These are phyloP conservation scores for Erysiphe pulchra DNA, from an alignment of 2,329 filamentous ascomycete genomes.

Conservation along the genomic window DNA sequence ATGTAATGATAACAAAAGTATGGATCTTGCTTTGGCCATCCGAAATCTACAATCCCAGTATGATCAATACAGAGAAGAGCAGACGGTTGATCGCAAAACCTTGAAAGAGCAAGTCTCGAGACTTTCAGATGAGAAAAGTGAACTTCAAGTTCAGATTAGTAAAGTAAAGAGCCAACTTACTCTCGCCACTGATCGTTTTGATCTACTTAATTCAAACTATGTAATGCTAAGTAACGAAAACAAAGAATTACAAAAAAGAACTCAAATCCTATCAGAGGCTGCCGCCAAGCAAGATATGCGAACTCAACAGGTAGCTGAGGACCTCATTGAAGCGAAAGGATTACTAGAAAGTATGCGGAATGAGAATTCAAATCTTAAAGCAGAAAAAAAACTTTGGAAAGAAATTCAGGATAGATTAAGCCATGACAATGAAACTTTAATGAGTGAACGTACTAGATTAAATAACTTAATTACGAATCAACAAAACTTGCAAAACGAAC, in stretches of 20 bases:
- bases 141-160: constrained; percentile 59
- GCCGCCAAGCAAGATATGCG: constrained; percentile 74
- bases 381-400: constrained; percentile 86
- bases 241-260: constrained; percentile 60
- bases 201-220: constrained; percentile 77
- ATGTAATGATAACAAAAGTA: constrained; percentile 25
- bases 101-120: constrained; percentile 66
- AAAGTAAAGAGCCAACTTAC: constrained; percentile 58
- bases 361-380: constrained; percentile 78
- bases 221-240: constrained; percentile 66
- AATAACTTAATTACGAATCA: constrained; percentile 64
- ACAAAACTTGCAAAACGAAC: constrained; percentile 77
- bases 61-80: constrained; percentile 70
- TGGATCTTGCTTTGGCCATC: constrained; percentile 51
- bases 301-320: constrained; percentile 78
- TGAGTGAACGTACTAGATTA: constrained; percentile 62
- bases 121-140: constrained; percentile 57
- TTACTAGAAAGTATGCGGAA: constrained; percentile 68
- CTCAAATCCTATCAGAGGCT: constrained; percentile 49
- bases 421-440: constrained; percentile 64
- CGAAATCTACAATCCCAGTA: constrained; percentile 78
- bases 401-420: constrained; percentile 71
- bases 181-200: constrained; percentile 59
- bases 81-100: constrained; percentile 53
- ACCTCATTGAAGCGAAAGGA: constrained; percentile 65